Conservation (phyloP, 805 yeast genomes). For the Zygosaccharomyces bisporus region DNA sequence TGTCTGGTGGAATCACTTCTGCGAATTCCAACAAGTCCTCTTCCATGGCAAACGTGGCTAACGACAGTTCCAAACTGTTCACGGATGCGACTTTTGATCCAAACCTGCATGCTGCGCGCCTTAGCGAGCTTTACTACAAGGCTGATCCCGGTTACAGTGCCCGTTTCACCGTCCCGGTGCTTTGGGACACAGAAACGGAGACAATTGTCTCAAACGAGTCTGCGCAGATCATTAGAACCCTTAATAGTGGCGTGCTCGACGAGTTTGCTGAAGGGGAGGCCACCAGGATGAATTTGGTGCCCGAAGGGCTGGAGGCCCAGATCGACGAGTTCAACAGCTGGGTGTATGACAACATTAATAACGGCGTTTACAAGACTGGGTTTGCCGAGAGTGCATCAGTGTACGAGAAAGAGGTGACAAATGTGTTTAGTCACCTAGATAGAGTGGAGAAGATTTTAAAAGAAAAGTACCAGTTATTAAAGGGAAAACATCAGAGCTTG, state of each 20-base stretch:
- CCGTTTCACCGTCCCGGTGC: conserved; percentile 86
- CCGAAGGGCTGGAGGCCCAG: conserved; percentile 46
- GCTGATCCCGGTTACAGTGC: conserved; percentile 75
- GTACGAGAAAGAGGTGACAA: conserved; percentile 63
- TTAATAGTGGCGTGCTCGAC: conserved; percentile 70
- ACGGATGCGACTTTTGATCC: conserved; percentile 52
- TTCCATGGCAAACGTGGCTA: conserved; percentile 17
- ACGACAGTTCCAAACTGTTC: conserved; percentile 23
- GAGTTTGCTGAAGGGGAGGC: conserved; percentile 45
- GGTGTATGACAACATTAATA: conserved; percentile 83
- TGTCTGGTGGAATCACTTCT: conserved; percentile 23
- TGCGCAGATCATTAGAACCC: conserved; percentile 80
- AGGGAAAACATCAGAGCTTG: conserved; percentile 20
- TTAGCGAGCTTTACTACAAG: conserved; percentile 70
- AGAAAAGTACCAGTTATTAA: conserved; percentile 38
- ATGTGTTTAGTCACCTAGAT: conserved; percentile 64
- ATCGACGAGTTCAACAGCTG: conserved; percentile 78
- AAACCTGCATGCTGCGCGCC: conserved; percentile 52
- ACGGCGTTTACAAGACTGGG: conserved; percentile 90
- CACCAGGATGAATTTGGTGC: conserved; percentile 58
- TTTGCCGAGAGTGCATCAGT: conserved; percentile 82
- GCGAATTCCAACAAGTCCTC: conserved; percentile 11
- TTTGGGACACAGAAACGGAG: conserved; percentile 80
- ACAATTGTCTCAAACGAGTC: conserved; percentile 92
- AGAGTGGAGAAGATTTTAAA: conserved; percentile 61